These are phyloP conservation scores for Phanerochaete sordida DNA, from an alignment of 768 basidiomycete genomes.

Conservation along the genomic window DNA sequence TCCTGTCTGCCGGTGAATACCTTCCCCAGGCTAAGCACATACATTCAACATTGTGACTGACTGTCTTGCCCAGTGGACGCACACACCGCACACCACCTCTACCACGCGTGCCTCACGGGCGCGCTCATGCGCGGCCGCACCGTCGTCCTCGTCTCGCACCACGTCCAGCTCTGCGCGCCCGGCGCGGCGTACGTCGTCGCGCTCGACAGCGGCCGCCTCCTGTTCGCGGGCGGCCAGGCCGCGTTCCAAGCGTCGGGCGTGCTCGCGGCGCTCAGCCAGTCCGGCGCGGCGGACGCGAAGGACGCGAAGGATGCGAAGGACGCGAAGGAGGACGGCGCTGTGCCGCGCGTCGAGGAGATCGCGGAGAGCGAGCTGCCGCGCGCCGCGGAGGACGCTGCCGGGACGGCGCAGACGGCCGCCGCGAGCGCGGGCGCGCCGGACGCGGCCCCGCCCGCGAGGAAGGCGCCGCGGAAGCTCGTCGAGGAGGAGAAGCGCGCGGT, in stretches of 20 bases:
- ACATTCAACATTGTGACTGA: neutral
- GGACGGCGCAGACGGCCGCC: conserved; percentile 29
- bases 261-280: conserved; percentile 63
- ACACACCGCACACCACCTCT: conserved; percentile 80
- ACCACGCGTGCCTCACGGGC: conserved; percentile 74
- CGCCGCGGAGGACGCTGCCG: conserved; percentile 31
- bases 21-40: neutral
- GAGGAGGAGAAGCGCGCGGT: conserved; percentile 59
- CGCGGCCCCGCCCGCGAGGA: conserved; percentile 36
- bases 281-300: conserved; percentile 36
- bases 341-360: too few species aligned
- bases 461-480: conserved; percentile 73
- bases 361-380: too few species aligned
- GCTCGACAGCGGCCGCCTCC: conserved; percentile 76
- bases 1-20: conserved; percentile 44
- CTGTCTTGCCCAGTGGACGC: conserved; percentile 60
- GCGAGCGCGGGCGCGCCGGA: conserved; percentile 27
- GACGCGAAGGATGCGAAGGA: too few species aligned
- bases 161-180: conserved; percentile 83
- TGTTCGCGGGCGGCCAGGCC: conserved; percentile 65
- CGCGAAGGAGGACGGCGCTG: conserved; percentile 41
- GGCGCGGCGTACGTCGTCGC: conserved; percentile 81
- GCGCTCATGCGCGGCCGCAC: conserved; percentile 78
- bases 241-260: conserved; percentile 67
- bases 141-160: conserved; percentile 88